phyloP scores from a whole-genome alignment of 148 eudicot species.

The Amaranthus hypochondriacus region DNA sequence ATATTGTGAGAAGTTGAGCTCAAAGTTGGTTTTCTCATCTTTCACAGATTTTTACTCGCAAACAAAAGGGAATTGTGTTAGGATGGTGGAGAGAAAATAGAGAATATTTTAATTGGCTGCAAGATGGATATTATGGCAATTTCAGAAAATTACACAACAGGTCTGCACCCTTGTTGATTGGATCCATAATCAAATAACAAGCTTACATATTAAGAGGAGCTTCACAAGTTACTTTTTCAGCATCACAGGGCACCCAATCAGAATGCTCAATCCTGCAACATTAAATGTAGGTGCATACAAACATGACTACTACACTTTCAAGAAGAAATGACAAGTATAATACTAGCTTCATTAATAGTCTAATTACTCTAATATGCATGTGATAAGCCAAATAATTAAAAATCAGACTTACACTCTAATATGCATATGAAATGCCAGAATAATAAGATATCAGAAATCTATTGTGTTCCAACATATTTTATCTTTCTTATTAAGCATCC shows the following conservation, averaged over 20 bases:
- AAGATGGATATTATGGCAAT: background rate
- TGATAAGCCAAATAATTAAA: background rate
- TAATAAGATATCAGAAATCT: too few relatives aligned
- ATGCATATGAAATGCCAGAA: too few relatives aligned
- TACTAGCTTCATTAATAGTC: slow-evolving; percentile 2
- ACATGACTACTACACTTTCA: slow-evolving; percentile 23
- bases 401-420: background rate
- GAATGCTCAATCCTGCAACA: slow-evolving; percentile 57
- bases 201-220: slow-evolving; percentile 58
- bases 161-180: slow-evolving; percentile 3
- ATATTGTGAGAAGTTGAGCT: background rate
- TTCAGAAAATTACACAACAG: background rate
- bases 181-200: slow-evolving; percentile 38
- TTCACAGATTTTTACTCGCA: background rate
- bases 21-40: background rate
- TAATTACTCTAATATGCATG: slow-evolving; percentile 4
- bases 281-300: slow-evolving; percentile 45
- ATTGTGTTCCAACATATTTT: too few relatives aligned
- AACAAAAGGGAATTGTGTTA: background rate
- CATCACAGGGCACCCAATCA: slow-evolving; percentile 45
- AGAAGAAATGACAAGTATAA: slow-evolving; percentile 20
- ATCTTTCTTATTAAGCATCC: too few relatives aligned
- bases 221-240: slow-evolving; percentile 42
- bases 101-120: background rate
- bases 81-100: background rate